Base-by-base conservation (phyloP, 2,329 filamentous ascomycete species). In the Penicillium sp. region DNA sequence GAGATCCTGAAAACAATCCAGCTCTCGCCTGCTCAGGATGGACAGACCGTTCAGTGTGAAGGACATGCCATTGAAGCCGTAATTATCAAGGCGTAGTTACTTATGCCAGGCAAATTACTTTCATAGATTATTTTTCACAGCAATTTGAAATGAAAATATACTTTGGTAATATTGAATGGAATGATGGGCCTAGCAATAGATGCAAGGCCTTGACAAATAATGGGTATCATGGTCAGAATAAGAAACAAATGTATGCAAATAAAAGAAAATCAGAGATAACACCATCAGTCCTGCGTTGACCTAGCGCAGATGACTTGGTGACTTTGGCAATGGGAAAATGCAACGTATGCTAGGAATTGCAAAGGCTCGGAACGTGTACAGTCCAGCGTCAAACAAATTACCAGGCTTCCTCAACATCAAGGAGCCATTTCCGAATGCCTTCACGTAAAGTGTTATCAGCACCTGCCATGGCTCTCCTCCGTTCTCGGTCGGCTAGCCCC, bases 401-500 rank as follows among this genome's bases (percentile, higher is more conserved):
- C 68, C 73, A 76, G 52, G 72, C 68, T 59, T 79, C 76, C 63
- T 82, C 80, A 14, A 80, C 77, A 57, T 80, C 76, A 37, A 76
- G 71, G 58, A 85, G 74, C 83, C 83, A 86, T 62, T 78, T 79
- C 47, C 82, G 76, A 39, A 86, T 80, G 8, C 83, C 83, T 65
- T 85, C 82, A 58, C 82, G 78, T 49, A 86, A 61, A 9, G 80
- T 81, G 59, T 82, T 84, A 52, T 84, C 80, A 4, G 71, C 64
- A 57, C 68, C 65, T 44, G 70, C 62, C 60, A 70, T 55, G 11
- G 67, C 63, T 44, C 71, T 69, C 56, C 68, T 73, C 47, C 71
- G 67, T 45, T 74, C 70, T 48, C 73, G 66, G 33, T 74, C 73
- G 10, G 68, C 61, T 52, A 70, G 26, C 37, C 66, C 62, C 52